Evolutionary conservation across 176 grass and related monocot genomes (phyloP).

Genomic region (Carex kokanica): DNA sequence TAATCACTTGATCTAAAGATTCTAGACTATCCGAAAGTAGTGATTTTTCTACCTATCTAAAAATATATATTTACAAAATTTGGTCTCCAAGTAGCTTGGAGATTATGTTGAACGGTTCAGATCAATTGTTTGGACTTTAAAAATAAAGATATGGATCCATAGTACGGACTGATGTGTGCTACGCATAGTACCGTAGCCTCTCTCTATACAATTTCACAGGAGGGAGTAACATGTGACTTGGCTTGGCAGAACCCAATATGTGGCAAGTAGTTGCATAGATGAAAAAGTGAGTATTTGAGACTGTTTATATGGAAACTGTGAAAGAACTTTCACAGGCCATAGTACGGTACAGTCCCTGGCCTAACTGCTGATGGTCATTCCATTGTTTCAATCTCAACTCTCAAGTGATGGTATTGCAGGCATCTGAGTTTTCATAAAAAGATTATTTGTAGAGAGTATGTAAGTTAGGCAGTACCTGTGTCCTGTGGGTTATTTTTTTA

Average conservation of each 20-base stretch:
- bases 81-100: no score
- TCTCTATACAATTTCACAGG: slow-evolving; percentile 28
- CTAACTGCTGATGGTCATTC: slow-evolving; percentile 30
- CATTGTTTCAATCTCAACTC: slow-evolving; percentile 50
- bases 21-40: no score
- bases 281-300: slow-evolving; percentile 81
- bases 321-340: slow-evolving; percentile 49
- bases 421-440: slow-evolving; percentile 41
- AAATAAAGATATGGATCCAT: no score
- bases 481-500: not conserved
- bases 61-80: no score
- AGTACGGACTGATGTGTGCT: no score
- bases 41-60: no score
- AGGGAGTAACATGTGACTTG: slow-evolving; percentile 61
- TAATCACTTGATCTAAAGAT: no score
- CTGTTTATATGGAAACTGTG: slow-evolving; percentile 52
- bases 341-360: slow-evolving; percentile 61
- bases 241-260: slow-evolving; percentile 58
- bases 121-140: no score
- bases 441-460: not conserved
- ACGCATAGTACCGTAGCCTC: no score
- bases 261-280: slow-evolving; percentile 60
- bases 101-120: no score
- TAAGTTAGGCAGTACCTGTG: not conserved
- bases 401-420: slow-evolving; percentile 51